Percentiles rank a stretch among this genome's conserved stretches.
phyloP scores from a whole-genome alignment of 192 early-diverging fungal species.

The Coemansia sp. region DNA sequence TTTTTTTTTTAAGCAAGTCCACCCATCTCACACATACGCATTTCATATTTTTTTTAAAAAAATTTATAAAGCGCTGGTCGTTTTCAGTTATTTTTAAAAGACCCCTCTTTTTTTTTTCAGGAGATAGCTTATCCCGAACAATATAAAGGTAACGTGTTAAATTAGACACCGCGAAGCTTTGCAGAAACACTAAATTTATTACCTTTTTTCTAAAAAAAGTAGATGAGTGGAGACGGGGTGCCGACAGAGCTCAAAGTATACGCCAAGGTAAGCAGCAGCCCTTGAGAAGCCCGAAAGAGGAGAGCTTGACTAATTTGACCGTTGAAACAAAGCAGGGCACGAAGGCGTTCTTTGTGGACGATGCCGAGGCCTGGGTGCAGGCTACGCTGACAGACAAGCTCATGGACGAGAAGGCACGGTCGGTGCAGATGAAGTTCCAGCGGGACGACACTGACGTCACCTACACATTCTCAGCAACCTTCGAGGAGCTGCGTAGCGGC shows the following conservation, averaged over 20 bases:
- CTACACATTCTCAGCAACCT: conserved; percentile 36
- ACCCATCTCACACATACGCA: too few species aligned
- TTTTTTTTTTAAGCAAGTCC: too few species aligned
- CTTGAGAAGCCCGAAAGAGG: too few species aligned
- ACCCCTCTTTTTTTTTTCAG: background rate
- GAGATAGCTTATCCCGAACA: too few species aligned
- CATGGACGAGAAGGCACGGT: conserved; percentile 17
- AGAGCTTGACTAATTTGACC: too few species aligned
- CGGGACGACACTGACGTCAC: conserved; percentile 26
- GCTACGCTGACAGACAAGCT: conserved; percentile 36
- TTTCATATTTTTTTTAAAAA: too few species aligned
- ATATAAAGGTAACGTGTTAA: too few species aligned
- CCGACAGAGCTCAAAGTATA: conserved; percentile 42
- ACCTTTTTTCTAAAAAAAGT: too few species aligned
- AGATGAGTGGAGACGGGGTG: conserved; percentile 15
- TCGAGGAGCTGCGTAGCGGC: conserved; percentile 38
- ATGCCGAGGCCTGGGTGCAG: conserved; percentile 42
- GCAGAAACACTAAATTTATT: too few species aligned
- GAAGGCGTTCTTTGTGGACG: conserved; percentile 38
- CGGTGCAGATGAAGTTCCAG: conserved; percentile 34
- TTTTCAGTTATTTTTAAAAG: background rate
- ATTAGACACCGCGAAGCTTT: too few species aligned
- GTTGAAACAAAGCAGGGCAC: conserved; percentile 25
- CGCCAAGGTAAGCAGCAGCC: conserved; percentile 29
- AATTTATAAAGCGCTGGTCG: too few species aligned